phyloP scores from a whole-genome alignment of 2,329 filamentous ascomycete species.

The Zymoseptoria passerinii region DNA sequence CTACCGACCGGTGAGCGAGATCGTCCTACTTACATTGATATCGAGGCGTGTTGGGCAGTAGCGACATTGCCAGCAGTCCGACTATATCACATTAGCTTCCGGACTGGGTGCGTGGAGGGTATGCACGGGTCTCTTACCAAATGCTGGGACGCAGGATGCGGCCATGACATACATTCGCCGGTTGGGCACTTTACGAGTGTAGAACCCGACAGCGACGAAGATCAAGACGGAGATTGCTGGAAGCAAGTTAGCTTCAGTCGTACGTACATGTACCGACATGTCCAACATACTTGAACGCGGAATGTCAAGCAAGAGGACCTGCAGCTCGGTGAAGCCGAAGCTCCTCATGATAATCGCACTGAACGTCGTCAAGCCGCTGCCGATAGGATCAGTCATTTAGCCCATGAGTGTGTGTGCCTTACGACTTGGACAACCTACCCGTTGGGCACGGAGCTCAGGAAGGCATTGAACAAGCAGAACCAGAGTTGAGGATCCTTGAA shows the following conservation, averaged over 20 bases:
- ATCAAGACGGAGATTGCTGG: slow-evolving; percentile 25
- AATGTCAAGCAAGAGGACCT: slow-evolving; percentile 30
- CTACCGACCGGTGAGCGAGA: slow-evolving; percentile 25
- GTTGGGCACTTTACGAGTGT: slow-evolving; percentile 25
- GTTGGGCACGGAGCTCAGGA: slow-evolving; percentile 22
- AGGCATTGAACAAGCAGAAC: slow-evolving; percentile 25
- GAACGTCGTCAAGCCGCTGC: slow-evolving; percentile 21
- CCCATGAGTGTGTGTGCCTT: no score
- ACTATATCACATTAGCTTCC: slow-evolving; percentile 1
- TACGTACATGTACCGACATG: no score
- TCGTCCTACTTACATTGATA: slow-evolving; percentile 25
- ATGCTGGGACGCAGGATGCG: slow-evolving; percentile 24
- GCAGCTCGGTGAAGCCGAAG: slow-evolving; percentile 25
- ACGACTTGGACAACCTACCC: slow-evolving; percentile 7
- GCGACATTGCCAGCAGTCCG: slow-evolving; percentile 29
- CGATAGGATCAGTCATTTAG: neutral
- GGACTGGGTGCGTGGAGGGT: neutral
- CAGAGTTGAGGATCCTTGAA: slow-evolving; percentile 24
- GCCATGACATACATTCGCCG: slow-evolving; percentile 31
- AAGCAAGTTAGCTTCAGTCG: neutral
- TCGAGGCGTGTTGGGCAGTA: slow-evolving; percentile 26
- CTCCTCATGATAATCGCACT: slow-evolving; percentile 20
- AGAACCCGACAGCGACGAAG: slow-evolving; percentile 27
- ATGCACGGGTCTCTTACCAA: slow-evolving; percentile 6
- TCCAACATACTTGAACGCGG: slow-evolving; percentile 22